Evolutionary conservation across 106 monocot species (phyloP).

Genomic region (Chionographis japonica): DNA sequence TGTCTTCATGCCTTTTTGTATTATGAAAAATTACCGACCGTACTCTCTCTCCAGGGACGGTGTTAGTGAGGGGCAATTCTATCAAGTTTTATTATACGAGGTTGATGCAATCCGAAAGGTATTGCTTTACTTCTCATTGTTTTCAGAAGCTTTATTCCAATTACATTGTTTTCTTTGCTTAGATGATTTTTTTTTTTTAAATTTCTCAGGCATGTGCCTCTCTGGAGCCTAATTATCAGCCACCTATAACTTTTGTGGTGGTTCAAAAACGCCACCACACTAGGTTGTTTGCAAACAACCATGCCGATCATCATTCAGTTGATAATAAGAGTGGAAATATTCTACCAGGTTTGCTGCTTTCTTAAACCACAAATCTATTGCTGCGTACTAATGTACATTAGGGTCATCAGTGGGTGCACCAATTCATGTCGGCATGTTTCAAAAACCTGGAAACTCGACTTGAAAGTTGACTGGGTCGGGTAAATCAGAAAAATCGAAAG

Average conservation of each 20-base stretch:
- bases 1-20: neutral
- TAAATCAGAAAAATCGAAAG: too few relatives aligned
- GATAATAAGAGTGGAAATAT: constrained; percentile 66
- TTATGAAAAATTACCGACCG: neutral
- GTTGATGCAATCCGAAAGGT: constrained; percentile 59
- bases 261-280: constrained; percentile 73
- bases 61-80: constrained; percentile 57
- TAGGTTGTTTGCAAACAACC: constrained; percentile 54
- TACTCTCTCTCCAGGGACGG: constrained; percentile 34
- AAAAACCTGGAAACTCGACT: too few relatives aligned
- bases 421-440: too few relatives aligned
- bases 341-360: constrained; percentile 30
- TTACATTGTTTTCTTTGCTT: neutral
- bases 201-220: constrained; percentile 45
- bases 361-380: too few relatives aligned
- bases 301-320: constrained; percentile 22
- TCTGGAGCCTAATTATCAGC: constrained; percentile 59
- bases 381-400: too few relatives aligned
- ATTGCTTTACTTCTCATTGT: neutral
- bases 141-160: too few relatives aligned
- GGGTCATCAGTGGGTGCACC: too few relatives aligned
- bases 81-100: constrained; percentile 48
- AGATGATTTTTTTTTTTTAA: neutral
- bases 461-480: too few relatives aligned
- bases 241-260: constrained; percentile 64